Base-by-base conservation (phyloP, 139 green algal genomes). In the Chlorella sp. region DNA sequence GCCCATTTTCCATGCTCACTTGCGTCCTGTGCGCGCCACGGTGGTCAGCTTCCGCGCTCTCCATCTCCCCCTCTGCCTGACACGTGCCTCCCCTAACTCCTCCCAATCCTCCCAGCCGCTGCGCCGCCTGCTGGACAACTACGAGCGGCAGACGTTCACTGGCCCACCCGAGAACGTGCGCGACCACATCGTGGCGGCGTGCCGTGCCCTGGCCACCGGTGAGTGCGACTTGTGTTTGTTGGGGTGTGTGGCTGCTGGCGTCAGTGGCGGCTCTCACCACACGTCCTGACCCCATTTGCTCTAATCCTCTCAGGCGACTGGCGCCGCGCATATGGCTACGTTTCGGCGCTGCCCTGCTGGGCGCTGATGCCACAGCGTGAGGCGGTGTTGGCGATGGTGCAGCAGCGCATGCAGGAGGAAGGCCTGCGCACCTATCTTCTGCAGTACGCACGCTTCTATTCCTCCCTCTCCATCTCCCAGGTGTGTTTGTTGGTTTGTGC, bases 161-260 rank as follows among this genome's bases (percentile, higher is more conserved):
- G 96, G 96, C 2, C 96, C 96, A 14, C 94, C 96, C 42, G 96
- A 99, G 88, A 98, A 95, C 58, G 95, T 99, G 68, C 89, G 96
- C 51, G 96, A 99, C 83, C 93, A 98, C 81, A 87, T 99, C 21
- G 97, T 99, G 91, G 92, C 93, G 0, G 91, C 92, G 9, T 93
- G 89, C 8, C 81, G 81, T 33, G 62, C 75, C 19, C 76, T 86
- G 29, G 61, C 58, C 11, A 82, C 74, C 25, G 73, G 73, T 79
- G 41, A 19, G 70, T 5, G 3, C 21, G 14, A 14, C 45, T 15
- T 61, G 21, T 61, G 21, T n/a, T n/a, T 61, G 53, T n/a, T 33
- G 8, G 21, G 27, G 53, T 33, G 15, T 27, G 21, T 61, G 15
- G 53, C 12, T 61, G 21, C 8, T 42, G 31, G 53, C 21, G 29